Evolutionary conservation across 2,329 filamentous ascomycete genomes (phyloP), one percentile per base, ranked within the genome.

Genomic region (Xylariaceae sp.): DNA sequence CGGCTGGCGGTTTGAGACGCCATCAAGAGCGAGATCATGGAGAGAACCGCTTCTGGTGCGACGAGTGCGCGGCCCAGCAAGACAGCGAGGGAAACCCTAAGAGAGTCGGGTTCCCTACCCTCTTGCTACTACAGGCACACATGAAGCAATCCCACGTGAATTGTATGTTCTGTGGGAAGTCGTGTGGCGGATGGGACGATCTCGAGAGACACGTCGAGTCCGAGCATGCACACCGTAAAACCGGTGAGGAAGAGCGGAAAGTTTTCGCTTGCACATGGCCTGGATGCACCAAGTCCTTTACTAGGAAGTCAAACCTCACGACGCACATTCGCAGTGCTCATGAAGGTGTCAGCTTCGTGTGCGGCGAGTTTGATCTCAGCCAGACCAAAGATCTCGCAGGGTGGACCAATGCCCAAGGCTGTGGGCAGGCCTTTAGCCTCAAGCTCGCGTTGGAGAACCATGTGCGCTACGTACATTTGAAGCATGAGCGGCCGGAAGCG

Each of bases 371-470:
- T 9, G 77, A 83, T 50, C 65, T 88, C 1, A 67, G 65, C 7
- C 59, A 64, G 4, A 71, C 67, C n/a, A 68, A 68, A 6, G 78
- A 77, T 31, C 64, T 92, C 2, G 62, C 66, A 8, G 68, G 62
- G 5, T 94, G 88, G 83, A 68, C 76, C 40, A 73, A 71, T 15
- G 63, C 71, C 8, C 70, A 79, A 35, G 85, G 83, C 12, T 97
- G 90, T 55, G 85, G 83, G 2, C 76, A 79, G 44, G 74, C 74
- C 24, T 92, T 94, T 55, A 76, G 77, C 42, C 85, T 83, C 45
- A 95, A 94, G 60, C 74, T 78, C 13, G 80, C 79, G 19, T 72
- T 96, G 0, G 85, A 90, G 59, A 84, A 92, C 50, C 90, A 97
- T 57, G 73, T 96, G 31, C 81, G 86, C 14, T 88, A 83, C 33